Percentiles rank a stretch among this genome's conserved stretches.
phyloP scores from a whole-genome alignment of 1,284 basidiomycete genomes.

The Cryptococcus jaspeensis region DNA sequence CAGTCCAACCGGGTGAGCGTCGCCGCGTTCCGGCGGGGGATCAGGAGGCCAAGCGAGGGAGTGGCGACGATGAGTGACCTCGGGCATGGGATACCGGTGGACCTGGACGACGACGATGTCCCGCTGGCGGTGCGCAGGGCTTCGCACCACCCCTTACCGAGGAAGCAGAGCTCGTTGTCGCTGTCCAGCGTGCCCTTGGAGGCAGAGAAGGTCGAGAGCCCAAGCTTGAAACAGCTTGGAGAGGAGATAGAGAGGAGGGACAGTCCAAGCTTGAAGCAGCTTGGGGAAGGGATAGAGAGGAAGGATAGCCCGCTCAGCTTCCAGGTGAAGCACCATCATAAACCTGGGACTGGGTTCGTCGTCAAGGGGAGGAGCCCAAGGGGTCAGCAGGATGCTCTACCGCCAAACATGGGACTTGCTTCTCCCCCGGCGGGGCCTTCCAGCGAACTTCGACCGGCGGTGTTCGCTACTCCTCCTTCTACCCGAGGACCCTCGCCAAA shows the following conservation, averaged over 20 bases:
- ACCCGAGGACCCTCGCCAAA: constrained; percentile 1
- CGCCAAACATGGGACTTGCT: neutral
- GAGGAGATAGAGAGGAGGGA: neutral
- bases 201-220: neutral
- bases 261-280: neutral
- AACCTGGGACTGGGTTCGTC: constrained; percentile 8
- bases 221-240: neutral
- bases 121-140: constrained; percentile 31
- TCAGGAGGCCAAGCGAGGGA: constrained; percentile 35
- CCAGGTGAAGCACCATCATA: constrained; percentile 1
- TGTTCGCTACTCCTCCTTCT: constrained; percentile 2
- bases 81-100: constrained; percentile 8
- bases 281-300: neutral
- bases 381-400: neutral
- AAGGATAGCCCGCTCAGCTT: constrained; percentile 11
- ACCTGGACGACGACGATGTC: constrained; percentile 42
- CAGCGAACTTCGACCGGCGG: neutral
- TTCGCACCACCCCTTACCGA: neutral
- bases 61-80: constrained; percentile 16
- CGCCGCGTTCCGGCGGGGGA: constrained; percentile 41
- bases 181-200: constrained; percentile 3
- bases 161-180: constrained; percentile 13
- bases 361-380: constrained; percentile 6
- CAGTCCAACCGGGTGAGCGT: constrained; percentile 32
- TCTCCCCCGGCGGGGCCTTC: neutral